Evolutionary conservation across 1,284 basidiomycete species (phyloP).

Genomic region (Phenoliferia sp.): DNA sequence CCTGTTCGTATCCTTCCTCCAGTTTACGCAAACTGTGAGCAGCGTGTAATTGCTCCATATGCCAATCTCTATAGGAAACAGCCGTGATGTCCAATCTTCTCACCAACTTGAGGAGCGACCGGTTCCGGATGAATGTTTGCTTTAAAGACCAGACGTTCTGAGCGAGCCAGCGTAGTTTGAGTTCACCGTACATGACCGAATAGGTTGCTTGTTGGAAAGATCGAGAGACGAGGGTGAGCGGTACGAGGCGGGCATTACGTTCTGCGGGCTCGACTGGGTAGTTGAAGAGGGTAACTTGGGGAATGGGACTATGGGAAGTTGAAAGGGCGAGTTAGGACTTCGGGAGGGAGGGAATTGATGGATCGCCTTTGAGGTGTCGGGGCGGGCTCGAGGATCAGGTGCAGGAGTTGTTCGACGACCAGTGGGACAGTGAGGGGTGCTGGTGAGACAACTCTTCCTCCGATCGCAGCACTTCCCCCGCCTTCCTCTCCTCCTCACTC

Average conservation of each 20-base stretch:
- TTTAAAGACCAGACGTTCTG: neutral
- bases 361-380: too few relatives aligned
- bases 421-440: too few relatives aligned
- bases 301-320: too few relatives aligned
- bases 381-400: too few relatives aligned
- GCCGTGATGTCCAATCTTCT: neutral
- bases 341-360: too few relatives aligned
- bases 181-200: neutral
- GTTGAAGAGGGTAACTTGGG: too few relatives aligned
- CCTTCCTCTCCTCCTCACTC: conserved; percentile 41
- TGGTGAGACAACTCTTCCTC: too few relatives aligned
- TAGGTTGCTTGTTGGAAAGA: neutral
- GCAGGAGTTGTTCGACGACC: too few relatives aligned
- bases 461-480: conserved; percentile 2
- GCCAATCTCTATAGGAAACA: neutral
- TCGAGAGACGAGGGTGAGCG: neutral
- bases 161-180: neutral
- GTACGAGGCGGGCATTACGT: neutral
- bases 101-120: neutral
- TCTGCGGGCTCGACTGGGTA: too few relatives aligned
- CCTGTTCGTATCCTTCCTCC: too few relatives aligned
- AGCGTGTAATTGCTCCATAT: neutral
- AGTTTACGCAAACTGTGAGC: too few relatives aligned
- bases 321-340: too few relatives aligned
- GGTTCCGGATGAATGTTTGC: neutral